Evolutionary conservation across 371 early-diverging fungal genomes (phyloP).

Genomic region (Massospora cicadina): DNA sequence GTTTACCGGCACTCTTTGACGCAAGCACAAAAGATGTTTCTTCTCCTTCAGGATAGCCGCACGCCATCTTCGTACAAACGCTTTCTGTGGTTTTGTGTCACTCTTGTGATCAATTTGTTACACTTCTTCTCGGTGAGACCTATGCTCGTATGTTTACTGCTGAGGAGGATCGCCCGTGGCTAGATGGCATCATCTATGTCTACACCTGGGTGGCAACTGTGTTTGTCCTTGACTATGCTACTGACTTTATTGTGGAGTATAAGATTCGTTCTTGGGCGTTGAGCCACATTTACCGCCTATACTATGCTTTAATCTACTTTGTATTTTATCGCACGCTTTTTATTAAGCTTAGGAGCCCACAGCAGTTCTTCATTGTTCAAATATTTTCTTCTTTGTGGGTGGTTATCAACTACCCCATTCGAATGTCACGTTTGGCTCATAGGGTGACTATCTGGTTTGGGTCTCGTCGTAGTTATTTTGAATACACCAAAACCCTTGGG

Average conservation of each 20-base stretch:
- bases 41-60: slow-evolving; percentile 26
- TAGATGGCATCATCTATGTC: slow-evolving; percentile 43
- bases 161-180: slow-evolving; percentile 29
- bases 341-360: slow-evolving; percentile 40
- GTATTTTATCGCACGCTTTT: slow-evolving; percentile 60
- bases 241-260: slow-evolving; percentile 39
- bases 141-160: slow-evolving; percentile 39
- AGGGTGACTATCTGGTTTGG: slow-evolving; percentile 26
- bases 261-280: slow-evolving; percentile 47
- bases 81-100: slow-evolving; percentile 53
- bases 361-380: slow-evolving; percentile 43
- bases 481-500: slow-evolving; percentile 43
- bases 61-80: slow-evolving; percentile 48
- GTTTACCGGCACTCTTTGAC: slow-evolving; percentile 24
- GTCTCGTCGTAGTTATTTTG: slow-evolving; percentile 32
- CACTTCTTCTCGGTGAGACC: slow-evolving; percentile 46
- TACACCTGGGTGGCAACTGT: slow-evolving; percentile 52
- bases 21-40: slow-evolving; percentile 22
- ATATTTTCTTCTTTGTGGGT: slow-evolving; percentile 51
- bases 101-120: slow-evolving; percentile 37
- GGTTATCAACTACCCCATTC: slow-evolving; percentile 46
- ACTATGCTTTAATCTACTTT: slow-evolving; percentile 58
- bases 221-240: slow-evolving; percentile 36
- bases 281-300: slow-evolving; percentile 42
- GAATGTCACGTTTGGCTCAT: slow-evolving; percentile 40